These are phyloP conservation scores for Sphaerulina musiva DNA, from an alignment of 2,329 filamentous ascomycete genomes.

Conservation along the genomic window DNA sequence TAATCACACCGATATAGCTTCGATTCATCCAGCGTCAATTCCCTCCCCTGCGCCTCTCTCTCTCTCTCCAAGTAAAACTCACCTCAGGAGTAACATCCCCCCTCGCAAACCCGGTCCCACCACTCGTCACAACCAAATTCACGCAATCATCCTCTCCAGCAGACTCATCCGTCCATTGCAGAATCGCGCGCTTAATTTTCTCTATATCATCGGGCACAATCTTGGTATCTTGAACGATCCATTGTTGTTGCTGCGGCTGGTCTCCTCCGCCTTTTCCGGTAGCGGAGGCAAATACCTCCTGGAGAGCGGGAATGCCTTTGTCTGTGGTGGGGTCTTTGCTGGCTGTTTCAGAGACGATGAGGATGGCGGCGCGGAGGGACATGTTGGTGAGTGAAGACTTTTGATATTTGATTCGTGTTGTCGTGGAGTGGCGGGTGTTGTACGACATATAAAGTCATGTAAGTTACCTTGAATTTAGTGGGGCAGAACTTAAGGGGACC, in stretches of 20 bases:
- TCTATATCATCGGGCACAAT: conserved; percentile 74
- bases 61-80: conserved; percentile 22
- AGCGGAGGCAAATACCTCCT: conserved; percentile 55
- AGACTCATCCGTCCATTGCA: conserved; percentile 62
- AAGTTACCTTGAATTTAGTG: too few relatives aligned
- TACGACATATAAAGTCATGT: too few relatives aligned
- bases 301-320: conserved; percentile 60
- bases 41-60: too few relatives aligned
- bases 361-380: conserved; percentile 63
- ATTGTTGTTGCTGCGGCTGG: conserved; percentile 41
- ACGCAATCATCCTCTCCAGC: conserved; percentile 53
- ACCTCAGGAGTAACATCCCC: conserved; percentile 87
- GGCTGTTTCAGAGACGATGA: conserved; percentile 88
- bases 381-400: not conserved
- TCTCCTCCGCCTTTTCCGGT: conserved; percentile 43
- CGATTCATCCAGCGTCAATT: not conserved
- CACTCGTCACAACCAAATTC: conserved; percentile 80
- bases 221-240: conserved; percentile 60
- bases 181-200: conserved; percentile 68
- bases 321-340: conserved; percentile 72
- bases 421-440: too few relatives aligned
- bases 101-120: conserved; percentile 85
- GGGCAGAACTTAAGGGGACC: too few relatives aligned
- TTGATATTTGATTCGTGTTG: too few relatives aligned
- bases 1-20: not conserved